Evolutionary conservation across 1,284 basidiomycete genomes (phyloP).

Genomic region (Ceratobasidium sp.): DNA sequence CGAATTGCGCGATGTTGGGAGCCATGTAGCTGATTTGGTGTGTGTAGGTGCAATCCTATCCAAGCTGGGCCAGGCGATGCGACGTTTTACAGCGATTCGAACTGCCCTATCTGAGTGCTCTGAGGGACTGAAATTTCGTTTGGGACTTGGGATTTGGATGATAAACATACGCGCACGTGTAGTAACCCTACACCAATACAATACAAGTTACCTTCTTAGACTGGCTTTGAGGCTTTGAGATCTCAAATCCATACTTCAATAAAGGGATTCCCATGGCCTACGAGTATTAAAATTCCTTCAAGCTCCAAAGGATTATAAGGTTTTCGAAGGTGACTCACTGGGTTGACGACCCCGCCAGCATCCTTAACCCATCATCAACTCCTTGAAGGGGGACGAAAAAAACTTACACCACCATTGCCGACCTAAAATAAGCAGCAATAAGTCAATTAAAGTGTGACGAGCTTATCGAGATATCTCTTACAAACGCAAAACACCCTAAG

Average conservation of each 20-base stretch:
- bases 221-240: too few relatives aligned
- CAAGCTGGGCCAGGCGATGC: conserved; percentile 48
- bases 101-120: conserved; percentile 41
- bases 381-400: neutral
- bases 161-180: too few relatives aligned
- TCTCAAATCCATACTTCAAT: conserved; percentile 38
- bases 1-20: neutral
- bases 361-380: conserved; percentile 6
- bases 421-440: neutral
- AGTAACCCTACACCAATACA: too few relatives aligned
- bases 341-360: conserved; percentile 34
- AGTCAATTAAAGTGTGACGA: too few relatives aligned
- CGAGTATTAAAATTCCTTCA: neutral
- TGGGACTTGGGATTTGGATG: too few relatives aligned
- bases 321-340: conserved; percentile 16
- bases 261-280: conserved; percentile 41
- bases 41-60: conserved; percentile 53
- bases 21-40: neutral
- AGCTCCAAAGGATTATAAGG: neutral
- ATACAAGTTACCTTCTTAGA: too few relatives aligned
- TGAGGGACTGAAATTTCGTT: too few relatives aligned
- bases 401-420: conserved; percentile 42
- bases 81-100: conserved; percentile 45
- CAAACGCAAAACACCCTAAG: conserved; percentile 40
- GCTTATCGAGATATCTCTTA: neutral